phyloP scores from a whole-genome alignment of 2,329 filamentous ascomycete genomes.

The Cordyceps cicadae region DNA sequence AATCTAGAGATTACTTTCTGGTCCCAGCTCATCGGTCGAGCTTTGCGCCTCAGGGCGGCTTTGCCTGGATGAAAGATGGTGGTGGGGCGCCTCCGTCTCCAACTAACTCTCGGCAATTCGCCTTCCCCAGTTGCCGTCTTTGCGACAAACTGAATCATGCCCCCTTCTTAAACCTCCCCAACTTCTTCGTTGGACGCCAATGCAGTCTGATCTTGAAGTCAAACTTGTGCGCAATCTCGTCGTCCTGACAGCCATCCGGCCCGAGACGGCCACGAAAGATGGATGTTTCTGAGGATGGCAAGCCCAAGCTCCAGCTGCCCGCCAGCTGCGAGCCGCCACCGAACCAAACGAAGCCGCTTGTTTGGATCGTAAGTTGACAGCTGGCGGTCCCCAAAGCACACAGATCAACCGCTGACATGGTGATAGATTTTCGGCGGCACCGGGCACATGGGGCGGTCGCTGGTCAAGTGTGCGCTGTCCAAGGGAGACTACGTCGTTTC shows the following conservation, averaged over 20 bases:
- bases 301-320: conserved; percentile 53
- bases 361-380: conserved; percentile 71
- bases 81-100: conserved; percentile 1
- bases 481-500: conserved; percentile 79
- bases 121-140: neutral
- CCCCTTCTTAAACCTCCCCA: neutral
- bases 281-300: conserved; percentile 21
- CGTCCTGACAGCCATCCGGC: neutral
- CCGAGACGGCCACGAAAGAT: neutral
- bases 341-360: conserved; percentile 62
- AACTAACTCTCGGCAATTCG: conserved; percentile 2
- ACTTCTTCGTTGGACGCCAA: neutral
- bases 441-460: conserved; percentile 90
- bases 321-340: conserved; percentile 79
- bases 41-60: neutral
- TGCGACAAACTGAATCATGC: conserved; percentile 2
- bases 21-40: neutral
- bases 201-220: neutral
- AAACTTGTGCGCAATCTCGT: neutral
- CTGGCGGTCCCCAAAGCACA: conserved; percentile 12
- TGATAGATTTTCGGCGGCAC: conserved; percentile 81
- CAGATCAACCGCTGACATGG: conserved; percentile 1
- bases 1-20: neutral
- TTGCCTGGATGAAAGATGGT: neutral
- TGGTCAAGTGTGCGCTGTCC: conserved; percentile 72